A percentile compares a stretch with the other conserved stretches of the same genome.
Evolutionary conservation across 1,284 basidiomycete species (phyloP).

Genomic region (Phlebopus sp.): DNA sequence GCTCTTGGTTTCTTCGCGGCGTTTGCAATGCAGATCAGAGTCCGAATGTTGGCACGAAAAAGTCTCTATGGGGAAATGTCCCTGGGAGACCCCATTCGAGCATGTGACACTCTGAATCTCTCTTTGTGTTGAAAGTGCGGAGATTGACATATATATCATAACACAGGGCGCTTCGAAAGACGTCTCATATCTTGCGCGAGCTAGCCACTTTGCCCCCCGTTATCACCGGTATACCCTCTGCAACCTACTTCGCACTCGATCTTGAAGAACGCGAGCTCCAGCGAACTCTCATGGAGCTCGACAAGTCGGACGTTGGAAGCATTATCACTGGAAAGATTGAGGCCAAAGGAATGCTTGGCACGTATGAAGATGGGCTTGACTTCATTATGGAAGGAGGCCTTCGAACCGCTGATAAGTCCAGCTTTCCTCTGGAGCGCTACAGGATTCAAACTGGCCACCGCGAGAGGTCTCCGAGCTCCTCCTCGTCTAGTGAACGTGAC

Average conservation of each 20-base stretch:
- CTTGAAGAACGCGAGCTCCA: constrained; percentile 85
- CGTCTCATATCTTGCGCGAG: constrained; percentile 80
- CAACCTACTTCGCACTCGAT: constrained; percentile 93
- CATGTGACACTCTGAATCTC: background rate
- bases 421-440: background rate
- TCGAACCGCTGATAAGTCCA: constrained; percentile 1
- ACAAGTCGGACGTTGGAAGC: constrained; percentile 61
- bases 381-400: constrained; percentile 64
- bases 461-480: constrained; percentile 36
- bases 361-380: constrained; percentile 80
- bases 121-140: background rate
- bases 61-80: background rate
- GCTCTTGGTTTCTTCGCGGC: background rate
- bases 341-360: constrained; percentile 84
- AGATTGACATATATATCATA: constrained; percentile 14
- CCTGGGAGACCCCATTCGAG: background rate
- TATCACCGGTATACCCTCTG: constrained; percentile 41
- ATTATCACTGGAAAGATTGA: constrained; percentile 67
- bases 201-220: constrained; percentile 54
- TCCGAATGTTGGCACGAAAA: background rate
- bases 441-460: constrained; percentile 12
- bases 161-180: constrained; percentile 82
- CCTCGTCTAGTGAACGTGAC: constrained; percentile 21
- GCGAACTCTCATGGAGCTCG: constrained; percentile 74
- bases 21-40: background rate